phyloP scores from a whole-genome alignment of 352 stramenopile species.

The Pilasporangium apinafurcum region DNA sequence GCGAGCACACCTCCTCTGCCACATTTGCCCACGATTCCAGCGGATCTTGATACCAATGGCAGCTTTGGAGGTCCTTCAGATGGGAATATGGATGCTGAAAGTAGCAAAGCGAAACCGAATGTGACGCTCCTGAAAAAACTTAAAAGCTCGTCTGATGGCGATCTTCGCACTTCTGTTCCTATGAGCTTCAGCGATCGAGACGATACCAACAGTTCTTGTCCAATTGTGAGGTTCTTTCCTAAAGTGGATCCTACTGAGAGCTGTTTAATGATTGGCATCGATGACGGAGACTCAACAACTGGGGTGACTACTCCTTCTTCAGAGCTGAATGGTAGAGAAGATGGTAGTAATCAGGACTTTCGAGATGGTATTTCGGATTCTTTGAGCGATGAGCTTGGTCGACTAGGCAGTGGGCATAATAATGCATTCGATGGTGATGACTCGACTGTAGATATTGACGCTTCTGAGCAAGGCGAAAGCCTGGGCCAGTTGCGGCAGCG shows the following conservation, averaged over 20 bases:
- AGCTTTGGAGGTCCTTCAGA: too few species aligned
- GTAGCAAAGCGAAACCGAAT: background rate
- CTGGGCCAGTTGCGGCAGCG: constrained; percentile 12
- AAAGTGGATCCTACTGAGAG: constrained; percentile 34
- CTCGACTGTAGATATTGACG: background rate
- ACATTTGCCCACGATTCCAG: constrained; percentile 35
- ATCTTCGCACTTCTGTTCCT: background rate
- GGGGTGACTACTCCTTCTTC: background rate
- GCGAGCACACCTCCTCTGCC: constrained; percentile 46
- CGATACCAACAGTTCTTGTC: constrained; percentile 1
- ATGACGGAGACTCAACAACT: constrained; percentile 1
- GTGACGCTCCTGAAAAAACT: constrained; percentile 1
- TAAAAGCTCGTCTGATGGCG: background rate
- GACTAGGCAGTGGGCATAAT: background rate
- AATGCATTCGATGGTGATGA: background rate
- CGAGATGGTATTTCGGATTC: background rate
- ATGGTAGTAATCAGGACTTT: constrained; percentile 1
- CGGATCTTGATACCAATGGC: constrained; percentile 15
- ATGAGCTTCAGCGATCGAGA: background rate
- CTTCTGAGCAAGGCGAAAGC: constrained; percentile 4
- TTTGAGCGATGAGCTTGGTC: background rate
- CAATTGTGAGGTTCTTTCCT: constrained; percentile 9
- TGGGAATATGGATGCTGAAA: background rate
- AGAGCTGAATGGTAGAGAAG: background rate
- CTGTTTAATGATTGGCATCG: constrained; percentile 9